Evolutionary conservation across 257 asterid species (phyloP).

Genomic region (Gentiana dahurica): DNA sequence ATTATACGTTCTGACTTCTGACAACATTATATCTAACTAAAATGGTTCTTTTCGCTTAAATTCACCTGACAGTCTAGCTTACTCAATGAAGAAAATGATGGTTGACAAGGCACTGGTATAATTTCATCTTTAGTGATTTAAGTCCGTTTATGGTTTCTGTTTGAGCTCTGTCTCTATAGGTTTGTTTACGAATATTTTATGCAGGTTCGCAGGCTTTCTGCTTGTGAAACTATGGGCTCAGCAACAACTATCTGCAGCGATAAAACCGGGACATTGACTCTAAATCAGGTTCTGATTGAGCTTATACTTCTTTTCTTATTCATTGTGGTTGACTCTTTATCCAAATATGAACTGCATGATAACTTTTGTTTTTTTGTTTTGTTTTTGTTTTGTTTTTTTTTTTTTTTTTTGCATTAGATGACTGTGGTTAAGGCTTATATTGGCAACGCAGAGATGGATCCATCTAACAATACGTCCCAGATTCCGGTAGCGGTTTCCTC

Average conservation of each 20-base stretch:
- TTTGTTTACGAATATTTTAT: conserved; percentile 9
- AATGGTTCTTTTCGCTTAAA: conserved; percentile 1
- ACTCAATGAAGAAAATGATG: too few species aligned
- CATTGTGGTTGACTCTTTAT: neutral
- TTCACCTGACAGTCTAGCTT: neutral
- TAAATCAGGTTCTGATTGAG: conserved; percentile 53
- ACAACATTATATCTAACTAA: neutral
- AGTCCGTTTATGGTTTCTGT: too few species aligned
- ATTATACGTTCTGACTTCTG: conserved; percentile 21
- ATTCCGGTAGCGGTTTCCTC: conserved; percentile 44
- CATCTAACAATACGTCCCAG: conserved; percentile 67
- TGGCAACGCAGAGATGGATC: conserved; percentile 50
- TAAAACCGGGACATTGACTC: conserved; percentile 91
- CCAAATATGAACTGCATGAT: neutral
- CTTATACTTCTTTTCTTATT: conserved; percentile 10
- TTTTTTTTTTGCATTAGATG: conserved; percentile 44
- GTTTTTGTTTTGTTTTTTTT: conserved; percentile 8
- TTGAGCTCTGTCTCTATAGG: too few species aligned
- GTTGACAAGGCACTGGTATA: too few species aligned
- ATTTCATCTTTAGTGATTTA: too few species aligned
- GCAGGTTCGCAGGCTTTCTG: conserved; percentile 51
- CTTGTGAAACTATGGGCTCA: too few species aligned
- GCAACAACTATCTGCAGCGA: conserved; percentile 88
- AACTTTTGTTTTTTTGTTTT: conserved; percentile 7
- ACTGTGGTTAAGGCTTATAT: conserved; percentile 79